Conservation (phyloP, 2,329 filamentous ascomycete genomes). For the Claviceps humidiphila region DNA sequence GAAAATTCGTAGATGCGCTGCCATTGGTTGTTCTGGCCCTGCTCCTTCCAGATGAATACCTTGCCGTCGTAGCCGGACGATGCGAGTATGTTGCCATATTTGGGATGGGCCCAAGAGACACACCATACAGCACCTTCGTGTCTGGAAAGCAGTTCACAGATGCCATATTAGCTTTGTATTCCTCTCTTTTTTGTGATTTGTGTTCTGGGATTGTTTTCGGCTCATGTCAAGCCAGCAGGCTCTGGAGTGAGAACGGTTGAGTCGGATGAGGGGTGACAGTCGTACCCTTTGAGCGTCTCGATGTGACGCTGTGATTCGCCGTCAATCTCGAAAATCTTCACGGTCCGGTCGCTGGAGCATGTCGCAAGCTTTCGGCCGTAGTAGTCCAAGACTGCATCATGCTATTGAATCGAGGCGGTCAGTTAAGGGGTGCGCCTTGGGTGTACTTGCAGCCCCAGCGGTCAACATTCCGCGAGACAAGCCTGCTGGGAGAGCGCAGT, state of each 20-base stretch:
- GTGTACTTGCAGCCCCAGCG: neutral
- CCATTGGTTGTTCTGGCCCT: slow-evolving; percentile 49
- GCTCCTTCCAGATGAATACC: slow-evolving; percentile 96
- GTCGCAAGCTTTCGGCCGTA: slow-evolving; percentile 93
- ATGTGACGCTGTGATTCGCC: slow-evolving; percentile 79
- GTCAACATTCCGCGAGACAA: neutral
- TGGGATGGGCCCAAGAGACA: slow-evolving; percentile 94
- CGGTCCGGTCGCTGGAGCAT: slow-evolving; percentile 94
- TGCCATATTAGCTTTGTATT: slow-evolving; percentile 7
- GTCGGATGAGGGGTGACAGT: slow-evolving; percentile 17
- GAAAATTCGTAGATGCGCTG: slow-evolving; percentile 87
- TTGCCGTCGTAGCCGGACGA: slow-evolving; percentile 95
- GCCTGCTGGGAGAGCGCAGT: no score
- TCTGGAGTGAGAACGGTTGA: no score
- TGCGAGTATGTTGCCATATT: slow-evolving; percentile 95
- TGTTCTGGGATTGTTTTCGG: neutral
- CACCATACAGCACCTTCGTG: slow-evolving; percentile 98
- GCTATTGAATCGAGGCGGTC: slow-evolving; percentile 35
- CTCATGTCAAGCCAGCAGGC: neutral
- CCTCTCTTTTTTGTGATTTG: neutral
- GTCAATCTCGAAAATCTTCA: slow-evolving; percentile 98
- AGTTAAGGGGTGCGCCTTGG: neutral
- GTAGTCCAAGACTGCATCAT: slow-evolving; percentile 97
- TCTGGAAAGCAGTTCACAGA: slow-evolving; percentile 29
- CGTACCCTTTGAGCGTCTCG: slow-evolving; percentile 84